phyloP scores from a whole-genome alignment of 2,329 filamentous ascomycete genomes.

The Botryosphaeria agaves region DNA sequence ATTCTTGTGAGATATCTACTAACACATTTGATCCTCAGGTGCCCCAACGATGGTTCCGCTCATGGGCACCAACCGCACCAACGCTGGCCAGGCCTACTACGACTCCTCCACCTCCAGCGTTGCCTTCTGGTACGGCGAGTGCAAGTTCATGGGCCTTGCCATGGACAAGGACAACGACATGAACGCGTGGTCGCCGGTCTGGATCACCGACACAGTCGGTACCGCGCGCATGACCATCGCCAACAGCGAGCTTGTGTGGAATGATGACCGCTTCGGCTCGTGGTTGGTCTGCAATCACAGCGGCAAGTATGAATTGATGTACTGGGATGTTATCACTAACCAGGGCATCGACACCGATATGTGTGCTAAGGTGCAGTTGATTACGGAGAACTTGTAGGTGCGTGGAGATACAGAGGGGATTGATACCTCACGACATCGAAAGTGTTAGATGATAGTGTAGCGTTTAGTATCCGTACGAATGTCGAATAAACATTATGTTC shows the following conservation, averaged over 20 bases:
- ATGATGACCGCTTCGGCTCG: slow-evolving; percentile 3
- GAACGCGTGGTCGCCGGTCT: slow-evolving; percentile 1
- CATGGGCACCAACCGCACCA: slow-evolving; percentile 1
- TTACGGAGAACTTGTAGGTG: slow-evolving; percentile 3
- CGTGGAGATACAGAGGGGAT: too few species aligned
- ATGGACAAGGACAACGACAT: slow-evolving; percentile 1
- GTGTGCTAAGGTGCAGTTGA: slow-evolving; percentile 3
- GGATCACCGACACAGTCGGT: not conserved
- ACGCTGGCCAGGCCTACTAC: slow-evolving; percentile 1
- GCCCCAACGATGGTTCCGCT: not conserved
- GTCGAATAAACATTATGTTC: not conserved
- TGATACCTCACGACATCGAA: too few species aligned
- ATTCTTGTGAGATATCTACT: not conserved
- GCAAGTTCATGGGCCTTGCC: slow-evolving; percentile 1
- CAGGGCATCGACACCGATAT: slow-evolving; percentile 1
- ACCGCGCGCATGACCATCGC: slow-evolving; percentile 1
- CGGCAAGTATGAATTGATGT: not conserved
- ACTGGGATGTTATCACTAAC: slow-evolving; percentile 2
- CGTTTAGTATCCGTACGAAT: not conserved
- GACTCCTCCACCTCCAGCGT: slow-evolving; percentile 1
- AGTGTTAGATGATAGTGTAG: not conserved
- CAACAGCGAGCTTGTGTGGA: slow-evolving; percentile 1
- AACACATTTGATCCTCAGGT: not conserved
- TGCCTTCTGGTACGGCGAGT: slow-evolving; percentile 1
- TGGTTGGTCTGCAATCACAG: slow-evolving; percentile 3